Evolutionary conservation across 2,329 filamentous ascomycete genomes (phyloP).

Genomic region (Colletotrichum sp.): DNA sequence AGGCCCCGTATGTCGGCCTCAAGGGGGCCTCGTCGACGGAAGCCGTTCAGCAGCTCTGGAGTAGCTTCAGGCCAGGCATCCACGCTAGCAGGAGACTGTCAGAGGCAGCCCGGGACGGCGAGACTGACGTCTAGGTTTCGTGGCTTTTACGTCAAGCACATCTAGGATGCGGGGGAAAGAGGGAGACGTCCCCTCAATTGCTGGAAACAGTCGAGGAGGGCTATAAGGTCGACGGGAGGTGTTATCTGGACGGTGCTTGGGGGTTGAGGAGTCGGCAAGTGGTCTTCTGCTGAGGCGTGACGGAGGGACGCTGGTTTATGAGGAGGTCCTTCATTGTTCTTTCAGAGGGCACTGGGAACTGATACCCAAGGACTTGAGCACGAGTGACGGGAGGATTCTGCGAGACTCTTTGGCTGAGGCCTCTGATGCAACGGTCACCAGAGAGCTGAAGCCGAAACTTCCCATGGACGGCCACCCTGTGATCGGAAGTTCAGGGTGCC

Average conservation of each 20-base stretch:
- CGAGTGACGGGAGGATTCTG: not conserved
- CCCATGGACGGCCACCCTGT: accelerated
- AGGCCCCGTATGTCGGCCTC: not conserved
- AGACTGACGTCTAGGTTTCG: not conserved
- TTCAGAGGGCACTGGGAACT: not conserved
- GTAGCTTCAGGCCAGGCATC: not conserved
- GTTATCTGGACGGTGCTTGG: not conserved
- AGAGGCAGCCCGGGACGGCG: not conserved
- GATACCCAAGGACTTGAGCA: not conserved
- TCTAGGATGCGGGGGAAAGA: not conserved
- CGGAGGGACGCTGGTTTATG: not conserved
- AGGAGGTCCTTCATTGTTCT: not conserved
- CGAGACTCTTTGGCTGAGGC: not conserved
- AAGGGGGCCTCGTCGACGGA: not conserved
- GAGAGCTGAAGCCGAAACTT: not conserved
- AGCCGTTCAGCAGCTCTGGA: not conserved
- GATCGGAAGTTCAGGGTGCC: too few species aligned
- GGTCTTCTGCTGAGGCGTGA: not conserved
- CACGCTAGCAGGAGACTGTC: not conserved
- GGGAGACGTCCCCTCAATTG: not conserved
- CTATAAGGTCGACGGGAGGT: accelerated
- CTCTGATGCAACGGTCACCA: not conserved
- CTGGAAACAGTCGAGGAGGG: not conserved
- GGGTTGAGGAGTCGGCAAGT: not conserved
- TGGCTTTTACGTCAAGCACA: not conserved